Evolutionary conservation across 805 yeast species (phyloP), one percentile per base, ranked within the genome.

Genomic region (Ogataea chonburiensis): DNA sequence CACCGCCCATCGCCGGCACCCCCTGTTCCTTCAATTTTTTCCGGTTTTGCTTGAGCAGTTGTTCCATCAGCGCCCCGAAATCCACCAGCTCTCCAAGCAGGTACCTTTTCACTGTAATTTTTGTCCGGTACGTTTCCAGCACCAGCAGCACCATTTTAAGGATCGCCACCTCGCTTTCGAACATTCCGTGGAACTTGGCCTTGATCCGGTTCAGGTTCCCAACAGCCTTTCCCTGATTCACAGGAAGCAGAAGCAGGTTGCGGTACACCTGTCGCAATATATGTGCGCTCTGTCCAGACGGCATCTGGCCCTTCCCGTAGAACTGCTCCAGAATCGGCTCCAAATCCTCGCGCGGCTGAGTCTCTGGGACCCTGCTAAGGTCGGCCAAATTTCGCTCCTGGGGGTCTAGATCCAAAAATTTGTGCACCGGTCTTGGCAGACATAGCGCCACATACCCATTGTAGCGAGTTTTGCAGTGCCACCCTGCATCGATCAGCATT

Each of bases 401-500:
- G 17, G 29, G 33, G 12, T 35, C 43, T 7, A 27, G 21, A 10
- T 31, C 22, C 33, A 52, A 52, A 31, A 58, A 56, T 9, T 28
- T 29, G 4, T 34, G 28, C 7, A 47, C 21, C 8, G 51, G 41
- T 17, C 45, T 47, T 7, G 64, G 64, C 17, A 60, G 34, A 44
- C 62, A 53, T 15, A 56, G 20, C 1, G 55, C 50, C 8, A 51
- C 23, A 17, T 78, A 73, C 2, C 55, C 47, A n/a, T 67, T 67
- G 41, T 63, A 62, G 0, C 65, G 58, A 31, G 68, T 50, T 17
- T 73, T 71, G 13, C 77, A 68, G 28, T 59, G 64, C 97, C 97
- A 91, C 1, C 79, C 79, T 36, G 73, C 66, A 49, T 87, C 95
- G 53, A 86, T 95, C 38, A 89, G 63, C 11, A 88, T 77, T 53